Evolutionary conservation across 495 filamentous ascomycete genomes (phyloP), one percentile per base, ranked within the genome.

Genomic region (Usnea hakonensis): DNA sequence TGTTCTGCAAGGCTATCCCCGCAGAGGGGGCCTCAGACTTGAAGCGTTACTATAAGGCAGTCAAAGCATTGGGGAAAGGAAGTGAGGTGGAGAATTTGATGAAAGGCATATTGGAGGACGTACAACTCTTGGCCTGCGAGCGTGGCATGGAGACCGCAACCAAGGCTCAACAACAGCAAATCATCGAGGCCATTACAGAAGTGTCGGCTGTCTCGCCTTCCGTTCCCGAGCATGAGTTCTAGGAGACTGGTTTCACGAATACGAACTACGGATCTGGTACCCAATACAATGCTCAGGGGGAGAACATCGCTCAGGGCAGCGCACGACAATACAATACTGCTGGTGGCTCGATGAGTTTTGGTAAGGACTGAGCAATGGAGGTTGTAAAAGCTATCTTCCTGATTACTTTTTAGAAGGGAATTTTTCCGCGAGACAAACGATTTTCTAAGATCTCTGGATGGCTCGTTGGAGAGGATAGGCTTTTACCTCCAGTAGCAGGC

Each of bases 61-160:
- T 67, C 16, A 67, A 50, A 40, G 58, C 60, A 0, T 56, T 66
- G n/a, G 68, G 65, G 5, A 72, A 72, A 63, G 68, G 58, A 60
- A 57, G 53, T 58, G 19, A 54, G 57, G 68, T 69, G 37, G 70
- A 72, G 55, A 65, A n/a, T 7, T 64, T 71, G 63, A 71, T 71
- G 69, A 66, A 67, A 59, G 64, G 66, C 21, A 66, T 71, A 36
- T 33, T 71, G 44, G 64, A 66, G 36, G 68, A 71, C 55, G 43
- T 70, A 23, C 65, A 70, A 26, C 60, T 71, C 26, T 60, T 71
- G 44, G 65, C 61, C 17, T 28, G 23, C 50, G 36, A 67, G 1
- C 43, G 46, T 28, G 58, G 52, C 17, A 67, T 68, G 60, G 41
- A 37, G 26, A 63, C 65, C 30, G 63, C 30, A 14, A 68, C 62